Evolutionary conservation across 73 alveolate genomes (phyloP).

Genomic region (Paramecium octaurelia): DNA sequence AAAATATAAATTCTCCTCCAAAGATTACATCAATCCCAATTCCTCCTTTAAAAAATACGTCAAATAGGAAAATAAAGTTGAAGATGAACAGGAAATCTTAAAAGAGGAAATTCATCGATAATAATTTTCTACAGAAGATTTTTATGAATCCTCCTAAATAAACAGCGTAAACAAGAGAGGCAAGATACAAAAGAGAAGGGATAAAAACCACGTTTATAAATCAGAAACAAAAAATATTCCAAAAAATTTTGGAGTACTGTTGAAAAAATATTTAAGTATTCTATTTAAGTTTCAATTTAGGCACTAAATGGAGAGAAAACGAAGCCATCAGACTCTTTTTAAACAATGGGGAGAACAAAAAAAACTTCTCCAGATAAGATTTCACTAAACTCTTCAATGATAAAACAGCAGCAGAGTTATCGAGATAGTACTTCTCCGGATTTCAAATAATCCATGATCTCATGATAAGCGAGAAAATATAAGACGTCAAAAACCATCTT

Average conservation of each 20-base stretch:
- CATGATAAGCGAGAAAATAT: conserved; percentile 35
- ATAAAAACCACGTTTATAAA: background rate
- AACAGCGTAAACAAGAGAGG: background rate
- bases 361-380: conserved; percentile 30
- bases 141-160: background rate
- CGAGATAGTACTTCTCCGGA: conserved; percentile 35
- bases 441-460: conserved; percentile 29
- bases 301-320: background rate
- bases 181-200: background rate
- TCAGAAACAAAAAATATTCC: conserved; percentile 46
- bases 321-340: background rate
- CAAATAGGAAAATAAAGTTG: background rate
- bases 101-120: background rate
- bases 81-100: background rate
- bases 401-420: background rate
- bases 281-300: background rate
- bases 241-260: conserved; percentile 30
- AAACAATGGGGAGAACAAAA: conserved; percentile 17
- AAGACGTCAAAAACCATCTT: conserved; percentile 24
- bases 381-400: background rate
- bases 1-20: background rate
- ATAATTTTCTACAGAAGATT: background rate
- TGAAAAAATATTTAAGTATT: conserved; percentile 22
- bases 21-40: background rate
- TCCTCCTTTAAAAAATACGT: conserved; percentile 14